Evolutionary conservation across 306 rosid genomes (phyloP).

Genomic region (Lathyrus oleraceus): DNA sequence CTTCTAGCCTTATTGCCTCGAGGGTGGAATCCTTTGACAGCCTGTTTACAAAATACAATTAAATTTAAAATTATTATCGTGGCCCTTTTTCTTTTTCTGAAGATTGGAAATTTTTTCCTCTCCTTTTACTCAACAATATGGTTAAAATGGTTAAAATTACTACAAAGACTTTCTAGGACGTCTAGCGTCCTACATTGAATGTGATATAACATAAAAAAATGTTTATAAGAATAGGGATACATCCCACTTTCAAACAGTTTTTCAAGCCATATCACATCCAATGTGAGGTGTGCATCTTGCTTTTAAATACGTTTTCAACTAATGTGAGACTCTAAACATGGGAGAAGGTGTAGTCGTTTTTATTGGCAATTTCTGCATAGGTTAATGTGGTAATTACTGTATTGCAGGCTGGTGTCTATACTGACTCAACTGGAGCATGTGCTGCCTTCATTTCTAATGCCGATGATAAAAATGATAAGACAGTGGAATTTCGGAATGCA

Average conservation of each 20-base stretch:
- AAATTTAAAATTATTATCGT: background rate
- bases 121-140: background rate
- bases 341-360: background rate
- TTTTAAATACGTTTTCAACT: background rate
- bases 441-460: constrained; percentile 77
- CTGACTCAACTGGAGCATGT: constrained; percentile 81
- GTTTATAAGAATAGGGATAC: background rate
- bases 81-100: constrained; percentile 1
- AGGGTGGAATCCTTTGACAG: background rate
- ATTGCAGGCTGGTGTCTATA: constrained; percentile 79
- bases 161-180: background rate
- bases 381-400: constrained; percentile 25
- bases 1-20: background rate
- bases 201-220: background rate
- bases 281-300: background rate
- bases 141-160: background rate
- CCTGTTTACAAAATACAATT: background rate
- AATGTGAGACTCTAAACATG: background rate
- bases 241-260: background rate
- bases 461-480: constrained; percentile 81
- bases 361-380: background rate
- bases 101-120: background rate
- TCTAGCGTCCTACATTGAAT: background rate
- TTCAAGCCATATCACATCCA: background rate
- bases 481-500: constrained; percentile 62